phyloP scores from a whole-genome alignment of 805 yeast species.

The Starmerella cellae region DNA sequence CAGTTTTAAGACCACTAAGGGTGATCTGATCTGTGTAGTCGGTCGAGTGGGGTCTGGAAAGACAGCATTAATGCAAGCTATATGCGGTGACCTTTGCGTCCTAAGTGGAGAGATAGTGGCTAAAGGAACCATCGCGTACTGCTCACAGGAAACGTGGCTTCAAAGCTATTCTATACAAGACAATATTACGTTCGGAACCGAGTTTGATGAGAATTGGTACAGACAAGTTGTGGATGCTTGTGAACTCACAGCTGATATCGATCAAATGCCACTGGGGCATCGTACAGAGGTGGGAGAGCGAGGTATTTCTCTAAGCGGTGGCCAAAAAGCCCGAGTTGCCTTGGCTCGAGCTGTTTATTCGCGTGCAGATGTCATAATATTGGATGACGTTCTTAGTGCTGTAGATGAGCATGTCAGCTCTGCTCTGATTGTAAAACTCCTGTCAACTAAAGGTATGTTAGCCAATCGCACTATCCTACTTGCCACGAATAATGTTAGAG shows the following conservation, averaged over 20 bases:
- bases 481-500: constrained; percentile 72
- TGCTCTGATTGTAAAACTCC: constrained; percentile 64
- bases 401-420: constrained; percentile 95
- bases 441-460: constrained; percentile 60
- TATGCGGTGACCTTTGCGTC: constrained; percentile 65
- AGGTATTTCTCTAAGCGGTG: constrained; percentile 92
- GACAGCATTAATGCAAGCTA: constrained; percentile 59
- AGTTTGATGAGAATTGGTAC: constrained; percentile 69
- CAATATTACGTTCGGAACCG: constrained; percentile 80
- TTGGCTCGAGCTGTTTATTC: constrained; percentile 93
- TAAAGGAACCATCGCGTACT: constrained; percentile 67
- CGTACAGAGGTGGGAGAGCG: constrained; percentile 90
- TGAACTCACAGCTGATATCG: constrained; percentile 68
- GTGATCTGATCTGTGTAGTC: constrained; percentile 65
- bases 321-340: constrained; percentile 91
- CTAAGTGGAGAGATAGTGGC: constrained; percentile 51
- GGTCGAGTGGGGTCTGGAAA: constrained; percentile 83
- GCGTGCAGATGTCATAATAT: constrained; percentile 76
- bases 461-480: constrained; percentile 56
- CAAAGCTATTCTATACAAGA: constrained; percentile 82
- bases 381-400: constrained; percentile 91
- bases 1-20: constrained; percentile 51
- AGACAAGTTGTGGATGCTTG: constrained; percentile 73
- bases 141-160: constrained; percentile 83
- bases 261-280: constrained; percentile 77